These are phyloP conservation scores for Hanseniaspora taiwanica DNA, from an alignment of 805 yeast species.

Conservation along the genomic window DNA sequence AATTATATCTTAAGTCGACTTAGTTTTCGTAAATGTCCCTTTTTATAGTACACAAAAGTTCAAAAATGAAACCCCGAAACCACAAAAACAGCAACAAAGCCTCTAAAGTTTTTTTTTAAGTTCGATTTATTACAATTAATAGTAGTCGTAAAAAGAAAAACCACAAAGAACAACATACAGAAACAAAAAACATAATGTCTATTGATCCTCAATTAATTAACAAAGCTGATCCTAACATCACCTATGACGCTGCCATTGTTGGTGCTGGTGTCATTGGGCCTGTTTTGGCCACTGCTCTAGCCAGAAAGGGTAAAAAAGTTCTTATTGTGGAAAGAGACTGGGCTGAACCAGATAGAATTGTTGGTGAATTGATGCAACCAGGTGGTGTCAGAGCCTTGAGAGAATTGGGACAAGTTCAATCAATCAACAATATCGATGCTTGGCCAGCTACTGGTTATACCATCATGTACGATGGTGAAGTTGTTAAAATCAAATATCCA, in stretches of 20 bases:
- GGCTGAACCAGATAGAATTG: slow-evolving; percentile 87
- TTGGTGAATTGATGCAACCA: slow-evolving; percentile 95
- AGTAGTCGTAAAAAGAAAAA: too few relatives aligned
- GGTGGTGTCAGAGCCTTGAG: slow-evolving; percentile 80
- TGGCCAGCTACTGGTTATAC: slow-evolving; percentile 69
- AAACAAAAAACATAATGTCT: neutral
- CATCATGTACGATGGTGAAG: slow-evolving; percentile 48
- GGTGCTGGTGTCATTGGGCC: slow-evolving; percentile 99
- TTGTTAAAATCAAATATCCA: slow-evolving; percentile 59
- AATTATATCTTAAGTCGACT: too few relatives aligned
- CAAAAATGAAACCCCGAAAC: too few relatives aligned
- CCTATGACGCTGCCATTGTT: slow-evolving; percentile 72
- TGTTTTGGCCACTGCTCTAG: slow-evolving; percentile 77
- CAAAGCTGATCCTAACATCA: slow-evolving; percentile 18
- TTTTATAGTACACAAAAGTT: too few relatives aligned
- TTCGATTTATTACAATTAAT: too few relatives aligned
- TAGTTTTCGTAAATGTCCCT: too few relatives aligned
- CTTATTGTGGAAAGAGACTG: slow-evolving; percentile 73
- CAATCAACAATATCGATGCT: slow-evolving; percentile 41
- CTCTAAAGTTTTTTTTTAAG: neutral
- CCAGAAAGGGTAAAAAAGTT: slow-evolving; percentile 80
- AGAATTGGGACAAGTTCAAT: slow-evolving; percentile 70
- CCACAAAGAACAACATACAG: neutral
- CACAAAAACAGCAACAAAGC: too few relatives aligned
- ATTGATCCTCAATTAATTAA: slow-evolving; percentile 10